Percentiles rank a stretch among this genome's conserved stretches.
Evolutionary conservation across 1,284 basidiomycete species (phyloP).

Genomic region (Fomitopsis betulina): DNA sequence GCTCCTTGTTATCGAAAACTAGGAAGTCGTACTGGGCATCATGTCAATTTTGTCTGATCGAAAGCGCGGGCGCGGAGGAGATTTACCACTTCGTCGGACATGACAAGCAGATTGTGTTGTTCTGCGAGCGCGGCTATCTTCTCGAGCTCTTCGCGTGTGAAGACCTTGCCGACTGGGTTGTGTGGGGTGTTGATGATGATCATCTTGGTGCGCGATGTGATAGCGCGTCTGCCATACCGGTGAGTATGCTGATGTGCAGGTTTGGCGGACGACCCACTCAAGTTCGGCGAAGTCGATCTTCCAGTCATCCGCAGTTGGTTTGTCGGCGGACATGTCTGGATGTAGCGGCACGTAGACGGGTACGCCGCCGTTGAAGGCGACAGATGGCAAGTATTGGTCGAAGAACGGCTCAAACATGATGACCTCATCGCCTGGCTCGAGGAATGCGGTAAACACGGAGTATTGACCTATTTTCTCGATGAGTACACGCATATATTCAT

Average conservation of each 20-base stretch:
- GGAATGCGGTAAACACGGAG: slow-evolving; percentile 84
- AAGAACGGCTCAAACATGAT: slow-evolving; percentile 99
- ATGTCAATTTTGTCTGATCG: neutral
- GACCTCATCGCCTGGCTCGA: slow-evolving; percentile 91
- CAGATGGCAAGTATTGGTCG: slow-evolving; percentile 92
- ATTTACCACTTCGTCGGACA: slow-evolving; percentile 94
- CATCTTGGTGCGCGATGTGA: slow-evolving; percentile 86
- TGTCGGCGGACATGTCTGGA: slow-evolving; percentile 60
- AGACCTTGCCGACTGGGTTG: slow-evolving; percentile 96
- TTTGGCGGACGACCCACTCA: slow-evolving; percentile 40
- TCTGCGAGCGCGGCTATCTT: slow-evolving; percentile 83
- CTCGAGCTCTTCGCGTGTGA: slow-evolving; percentile 78
- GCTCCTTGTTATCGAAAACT: slow-evolving; percentile 84
- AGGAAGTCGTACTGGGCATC: slow-evolving; percentile 85
- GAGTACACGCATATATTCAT: neutral
- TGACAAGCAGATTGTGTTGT: slow-evolving; percentile 90
- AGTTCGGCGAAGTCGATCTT: slow-evolving; percentile 84
- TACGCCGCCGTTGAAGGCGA: slow-evolving; percentile 90
- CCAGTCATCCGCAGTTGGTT: slow-evolving; percentile 79
- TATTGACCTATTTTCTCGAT: slow-evolving; percentile 60
- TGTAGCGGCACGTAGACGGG: slow-evolving; percentile 95
- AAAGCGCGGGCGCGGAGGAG: neutral
- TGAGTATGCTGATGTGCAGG: neutral
- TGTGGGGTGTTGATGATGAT: slow-evolving; percentile 95
- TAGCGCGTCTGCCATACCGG: slow-evolving; percentile 50